Evolutionary conservation across 2,329 filamentous ascomycete genomes (phyloP), one percentile per base, ranked within the genome.

Genomic region (Trichoderma gracile): DNA sequence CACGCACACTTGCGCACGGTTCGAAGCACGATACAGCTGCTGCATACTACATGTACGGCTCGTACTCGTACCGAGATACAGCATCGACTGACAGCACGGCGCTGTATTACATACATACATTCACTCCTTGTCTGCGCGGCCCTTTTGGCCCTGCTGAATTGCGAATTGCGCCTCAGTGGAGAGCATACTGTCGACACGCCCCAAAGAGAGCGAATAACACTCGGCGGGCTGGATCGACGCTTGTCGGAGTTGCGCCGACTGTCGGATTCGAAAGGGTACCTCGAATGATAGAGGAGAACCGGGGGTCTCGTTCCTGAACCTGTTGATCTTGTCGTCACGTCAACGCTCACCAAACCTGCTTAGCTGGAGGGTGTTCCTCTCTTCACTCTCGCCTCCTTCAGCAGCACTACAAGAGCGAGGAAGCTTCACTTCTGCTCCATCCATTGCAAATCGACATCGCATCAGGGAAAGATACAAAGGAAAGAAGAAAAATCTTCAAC

Each of bases 271-370:
- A 54, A 38, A 47, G 38, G 38, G 52, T 21, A 30, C 33, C 40
- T 4, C 19, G 17, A 30, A 10, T n/a, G 15, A 58, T n/a, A 52
- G 9, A 23, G 21, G 46, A 58, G 47, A 47, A 23, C 53, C 40
- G 58, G 58, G 58, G 47, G 47, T 62, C 58, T 53, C 49, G 58
- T 38, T 62, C 53, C 58, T 19, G 2, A 15, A 45, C 25, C 27
- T 23, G 21, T 50, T 0, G 56, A 21, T 45, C 30, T 30, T 8
- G 15, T 15, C 23, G 21, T 30, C 47, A n/a, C 52, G 27, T 23
- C 33, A 43, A n/a, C 12, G n/a, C 42, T 53, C 25, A 12, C 30
- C 47, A 52, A n/a, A 53, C 45, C n/a, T n/a, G n/a, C n/a, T n/a
- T n/a, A n/a, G n/a, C n/a, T n/a, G n/a, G n/a, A n/a, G n/a, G n/a